Percentiles rank a stretch among this genome's conserved stretches.
These are phyloP conservation scores for Fusarium phyllophilum DNA, from an alignment of 2,329 filamentous ascomycete genomes.

Conservation along the genomic window DNA sequence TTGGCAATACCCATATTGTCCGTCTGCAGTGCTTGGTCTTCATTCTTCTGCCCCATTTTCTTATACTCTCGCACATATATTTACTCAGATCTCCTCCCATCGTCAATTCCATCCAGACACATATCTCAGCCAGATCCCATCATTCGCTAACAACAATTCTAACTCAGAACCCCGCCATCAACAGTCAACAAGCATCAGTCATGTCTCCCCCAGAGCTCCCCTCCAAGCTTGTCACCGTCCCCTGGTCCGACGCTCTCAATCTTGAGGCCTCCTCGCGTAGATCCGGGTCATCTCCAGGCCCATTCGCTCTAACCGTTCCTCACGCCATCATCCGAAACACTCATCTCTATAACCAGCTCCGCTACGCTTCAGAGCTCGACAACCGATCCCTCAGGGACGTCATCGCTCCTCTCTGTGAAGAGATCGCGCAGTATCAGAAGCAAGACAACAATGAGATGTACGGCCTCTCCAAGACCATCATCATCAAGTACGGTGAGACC, in stretches of 20 bases:
- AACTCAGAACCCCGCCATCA: not conserved
- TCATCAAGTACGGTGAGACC: constrained; percentile 37
- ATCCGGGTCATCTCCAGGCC: not conserved
- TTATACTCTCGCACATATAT: not conserved
- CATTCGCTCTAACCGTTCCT: constrained; percentile 16
- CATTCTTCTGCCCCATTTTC: not conserved
- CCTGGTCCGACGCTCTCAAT: constrained; percentile 6
- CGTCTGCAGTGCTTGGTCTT: not conserved
- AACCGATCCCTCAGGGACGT: constrained; percentile 11
- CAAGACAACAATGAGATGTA: constrained; percentile 18
- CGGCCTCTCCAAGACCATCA: constrained; percentile 27
- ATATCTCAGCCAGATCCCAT: not conserved
- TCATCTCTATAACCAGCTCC: constrained; percentile 11
- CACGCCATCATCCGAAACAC: constrained; percentile 22
- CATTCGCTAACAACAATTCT: not conserved
- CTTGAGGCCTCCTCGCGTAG: not conserved
- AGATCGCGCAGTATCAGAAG: constrained; percentile 22
- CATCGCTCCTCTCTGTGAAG: constrained; percentile 19
- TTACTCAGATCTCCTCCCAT: not conserved
- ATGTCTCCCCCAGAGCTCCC: constrained; percentile 26
- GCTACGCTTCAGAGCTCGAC: not conserved
- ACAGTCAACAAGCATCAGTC: not conserved
- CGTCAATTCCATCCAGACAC: not conserved
- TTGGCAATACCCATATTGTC: not conserved
- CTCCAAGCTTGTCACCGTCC: constrained; percentile 21